Evolutionary conservation across 140 eudicot species (phyloP).

Genomic region (Cichorium intybus): DNA sequence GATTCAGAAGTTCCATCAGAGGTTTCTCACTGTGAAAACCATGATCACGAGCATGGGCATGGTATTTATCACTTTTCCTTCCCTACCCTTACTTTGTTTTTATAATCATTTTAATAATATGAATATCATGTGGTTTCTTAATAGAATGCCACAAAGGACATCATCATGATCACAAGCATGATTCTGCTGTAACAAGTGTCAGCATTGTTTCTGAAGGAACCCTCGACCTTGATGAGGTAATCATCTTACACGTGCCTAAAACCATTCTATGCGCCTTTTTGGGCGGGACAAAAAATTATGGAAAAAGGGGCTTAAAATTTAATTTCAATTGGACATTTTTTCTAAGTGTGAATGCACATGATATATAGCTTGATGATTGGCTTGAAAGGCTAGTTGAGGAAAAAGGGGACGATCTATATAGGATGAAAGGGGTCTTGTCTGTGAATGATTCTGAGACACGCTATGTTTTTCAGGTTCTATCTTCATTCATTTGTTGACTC

Average conservation of each 20-base stretch:
- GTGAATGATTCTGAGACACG: conserved; percentile 73
- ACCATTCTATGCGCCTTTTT: no score
- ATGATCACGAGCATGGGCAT: conserved; percentile 51
- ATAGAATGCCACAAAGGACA: conserved; percentile 66
- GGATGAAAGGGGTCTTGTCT: conserved; percentile 91
- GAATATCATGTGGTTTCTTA: conserved; percentile 4
- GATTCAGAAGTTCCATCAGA: conserved; percentile 66
- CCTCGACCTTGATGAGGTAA: conserved; percentile 91
- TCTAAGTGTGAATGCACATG: conserved; percentile 6
- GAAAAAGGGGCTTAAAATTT: no score
- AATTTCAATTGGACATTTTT: not conserved
- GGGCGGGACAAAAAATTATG: no score
- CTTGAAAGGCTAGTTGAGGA: conserved; percentile 87
- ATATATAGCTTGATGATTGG: conserved; percentile 87
- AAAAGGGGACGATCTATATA: conserved; percentile 85
- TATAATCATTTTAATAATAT: not conserved
- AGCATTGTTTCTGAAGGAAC: conserved; percentile 95
- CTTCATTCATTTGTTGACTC: not conserved
- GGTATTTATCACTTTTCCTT: conserved; percentile 10
- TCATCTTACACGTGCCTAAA: not conserved
- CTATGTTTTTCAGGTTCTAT: conserved; percentile 77
- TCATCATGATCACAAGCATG: conserved; percentile 81
- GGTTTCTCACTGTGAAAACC: conserved; percentile 55
- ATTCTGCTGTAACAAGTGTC: conserved; percentile 91
- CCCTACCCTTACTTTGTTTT: not conserved